Conservation (phyloP, 2,329 filamentous ascomycete species). For the Cytospora mali region DNA sequence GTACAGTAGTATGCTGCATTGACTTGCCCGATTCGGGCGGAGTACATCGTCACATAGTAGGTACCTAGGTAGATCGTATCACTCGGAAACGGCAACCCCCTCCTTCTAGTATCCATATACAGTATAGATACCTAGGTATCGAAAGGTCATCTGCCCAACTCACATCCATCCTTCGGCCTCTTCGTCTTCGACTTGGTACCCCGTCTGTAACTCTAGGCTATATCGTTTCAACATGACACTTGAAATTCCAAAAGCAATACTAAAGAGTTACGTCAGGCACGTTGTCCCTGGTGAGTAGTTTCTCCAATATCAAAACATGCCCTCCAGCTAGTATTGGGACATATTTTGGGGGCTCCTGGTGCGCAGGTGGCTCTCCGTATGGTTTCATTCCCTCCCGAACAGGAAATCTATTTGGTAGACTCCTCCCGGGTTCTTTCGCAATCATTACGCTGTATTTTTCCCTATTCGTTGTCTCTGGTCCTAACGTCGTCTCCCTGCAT, state of each 20-base stretch:
- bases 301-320: not conserved
- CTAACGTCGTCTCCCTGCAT: not conserved
- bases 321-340: too few species aligned
- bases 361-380: not conserved
- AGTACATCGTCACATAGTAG: not conserved
- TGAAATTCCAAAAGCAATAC: slow-evolving; percentile 20
- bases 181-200: not conserved
- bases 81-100: not conserved
- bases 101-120: too few species aligned
- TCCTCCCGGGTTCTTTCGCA: not conserved
- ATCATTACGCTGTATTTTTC: not conserved
- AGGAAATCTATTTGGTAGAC: not conserved
- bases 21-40: not conserved
- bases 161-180: not conserved
- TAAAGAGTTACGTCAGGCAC: slow-evolving; percentile 19
- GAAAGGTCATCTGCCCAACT: not conserved
- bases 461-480: not conserved
- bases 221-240: slow-evolving; percentile 15
- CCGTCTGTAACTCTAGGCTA: not conserved
- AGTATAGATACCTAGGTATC: not conserved
- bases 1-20: not conserved
- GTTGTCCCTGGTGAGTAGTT: slow-evolving; percentile 24
- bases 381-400: not conserved
- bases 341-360: not conserved
- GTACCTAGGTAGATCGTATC: not conserved